Evolutionary conservation across 176 grass and related monocot genomes (phyloP), one percentile per base, ranked within the genome.

Genomic region (Oryza punctata): DNA sequence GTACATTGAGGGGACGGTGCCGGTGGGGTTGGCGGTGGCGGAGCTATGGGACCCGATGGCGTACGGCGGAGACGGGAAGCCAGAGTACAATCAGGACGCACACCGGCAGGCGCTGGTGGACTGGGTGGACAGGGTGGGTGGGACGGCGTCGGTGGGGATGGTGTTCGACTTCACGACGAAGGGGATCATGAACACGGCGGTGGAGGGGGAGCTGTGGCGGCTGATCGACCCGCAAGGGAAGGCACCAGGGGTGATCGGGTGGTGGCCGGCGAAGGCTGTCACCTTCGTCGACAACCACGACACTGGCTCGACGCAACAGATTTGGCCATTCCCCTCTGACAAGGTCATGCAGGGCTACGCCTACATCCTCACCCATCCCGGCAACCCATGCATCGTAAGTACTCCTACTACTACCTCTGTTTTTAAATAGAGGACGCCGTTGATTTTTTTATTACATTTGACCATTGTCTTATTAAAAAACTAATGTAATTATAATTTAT

Each of bases 241-340:
- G 38, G 91, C 94, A 0, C 81, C 94, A 0, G 94, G 94, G 0
- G 60, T 97, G 65, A 78, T 97, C 12, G 94, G 94, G 0, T 85
- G 81, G 89, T 87, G 77, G 80, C 78, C 91, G 5, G 91, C 74
- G 10, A 93, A 84, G 89, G 89, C 93, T 0, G 52, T 57, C 2
- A 97, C 94, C n/a, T 91, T 97, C 80, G 78, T 96, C 75, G 88
- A 96, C 52, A 96, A 96, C 82, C 94, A 95, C 26, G 93, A 96
- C 75, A 93, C 94, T 3, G 91, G 94, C 13, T 96, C 94, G 1
- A 96, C 94, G 26, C 94, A 93, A 76, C 54, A 64, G 15, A 21
- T 43, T 68, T 93, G 91, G 88, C 94, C 94, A 0, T 96, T 96
- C 75, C 94, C 91, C 9, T 66, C 91, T 24, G 89, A 89, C 49